Evolutionary conservation across 1,284 basidiomycete species (phyloP), one percentile per base, ranked within the genome.

Genomic region (Moniliella sp.): DNA sequence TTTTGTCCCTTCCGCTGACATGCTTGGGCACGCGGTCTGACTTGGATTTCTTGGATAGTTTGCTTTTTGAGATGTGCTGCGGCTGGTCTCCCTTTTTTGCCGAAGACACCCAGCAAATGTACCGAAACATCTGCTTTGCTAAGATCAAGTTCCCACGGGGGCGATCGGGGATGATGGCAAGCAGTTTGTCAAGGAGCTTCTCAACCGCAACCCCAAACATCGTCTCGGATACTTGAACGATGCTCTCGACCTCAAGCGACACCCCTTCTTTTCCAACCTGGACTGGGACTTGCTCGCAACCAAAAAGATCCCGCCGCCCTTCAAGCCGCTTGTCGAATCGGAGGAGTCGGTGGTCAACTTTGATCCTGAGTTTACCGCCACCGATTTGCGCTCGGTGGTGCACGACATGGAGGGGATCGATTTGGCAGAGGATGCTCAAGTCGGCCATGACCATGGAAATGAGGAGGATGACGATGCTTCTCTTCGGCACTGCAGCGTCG

Each of bases 31-130:
- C 4, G n/a, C 8, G 4, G 12, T 17, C 14, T 12, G 26, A 28
- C 17, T 4, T 5, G 9, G 9, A 10, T 23, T 86, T 18, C 86
- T 86, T 53, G 82, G 86, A 45, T 14, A 58, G 60, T 1, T 41
- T 65, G 14, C 45, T 65, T 3, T 65, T 65, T 36, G 63, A 66
- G 33, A 97, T 99, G 91, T 97, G 88, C 61, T 97, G 91, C 53
- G 91, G 91, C 11, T 97, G 91, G 91, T 84, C 79, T 61, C 91
- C 91, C 21, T 99, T 99, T 66, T 99, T 97, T 57, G 88, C 88
- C 10, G 91, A 97, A 55, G 91, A 97, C 61, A 94, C 84, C 11
- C 88, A 99, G 62, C 82, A 93, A 64, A 99, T 99, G 91, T 99
- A 99, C 68, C 84, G 84, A 70, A 80, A 88, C 66, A 97, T 99